These are phyloP conservation scores for Cercospora sp. DNA, from an alignment of 2,329 filamentous ascomycete species.

Conservation along the genomic window DNA sequence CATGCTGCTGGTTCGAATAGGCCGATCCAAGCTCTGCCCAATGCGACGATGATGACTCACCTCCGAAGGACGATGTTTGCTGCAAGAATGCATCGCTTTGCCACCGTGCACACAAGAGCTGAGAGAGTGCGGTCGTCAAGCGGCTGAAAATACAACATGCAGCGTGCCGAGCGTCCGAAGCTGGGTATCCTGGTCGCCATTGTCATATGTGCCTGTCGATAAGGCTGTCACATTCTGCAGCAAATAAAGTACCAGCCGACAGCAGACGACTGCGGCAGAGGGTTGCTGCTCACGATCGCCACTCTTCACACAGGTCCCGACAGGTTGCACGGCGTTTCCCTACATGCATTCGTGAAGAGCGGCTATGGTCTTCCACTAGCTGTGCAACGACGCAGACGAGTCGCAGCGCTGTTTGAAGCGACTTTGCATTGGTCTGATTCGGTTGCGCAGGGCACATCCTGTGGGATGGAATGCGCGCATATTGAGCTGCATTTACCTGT, in stretches of 20 bases:
- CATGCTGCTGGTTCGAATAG: neutral
- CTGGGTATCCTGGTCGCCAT: neutral
- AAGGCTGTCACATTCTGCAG: neutral
- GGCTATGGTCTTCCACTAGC: conserved; percentile 11
- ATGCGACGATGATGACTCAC: neutral
- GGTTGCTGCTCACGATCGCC: neutral
- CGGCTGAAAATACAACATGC: neutral
- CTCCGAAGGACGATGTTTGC: neutral
- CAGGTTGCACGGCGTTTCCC: neutral
- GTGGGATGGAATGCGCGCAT: neutral
- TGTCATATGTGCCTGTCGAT: neutral
- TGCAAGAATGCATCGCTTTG: neutral
- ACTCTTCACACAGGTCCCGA: neutral
- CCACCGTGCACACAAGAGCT: conserved; percentile 9
- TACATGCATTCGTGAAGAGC: conserved; percentile 9
- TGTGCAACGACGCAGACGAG: neutral
- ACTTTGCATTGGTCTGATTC: neutral
- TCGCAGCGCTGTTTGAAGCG: neutral
- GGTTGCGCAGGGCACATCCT: neutral
- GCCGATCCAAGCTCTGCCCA: neutral
- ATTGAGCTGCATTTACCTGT: neutral
- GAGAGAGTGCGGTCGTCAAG: neutral
- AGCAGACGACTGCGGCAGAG: neutral
- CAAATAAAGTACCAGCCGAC: neutral
- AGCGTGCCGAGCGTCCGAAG: neutral